Percentiles rank a stretch among this genome's conserved stretches.
phyloP scores from a whole-genome alignment of 495 filamentous ascomycete genomes.

The Talaromyces wortmannii region DNA sequence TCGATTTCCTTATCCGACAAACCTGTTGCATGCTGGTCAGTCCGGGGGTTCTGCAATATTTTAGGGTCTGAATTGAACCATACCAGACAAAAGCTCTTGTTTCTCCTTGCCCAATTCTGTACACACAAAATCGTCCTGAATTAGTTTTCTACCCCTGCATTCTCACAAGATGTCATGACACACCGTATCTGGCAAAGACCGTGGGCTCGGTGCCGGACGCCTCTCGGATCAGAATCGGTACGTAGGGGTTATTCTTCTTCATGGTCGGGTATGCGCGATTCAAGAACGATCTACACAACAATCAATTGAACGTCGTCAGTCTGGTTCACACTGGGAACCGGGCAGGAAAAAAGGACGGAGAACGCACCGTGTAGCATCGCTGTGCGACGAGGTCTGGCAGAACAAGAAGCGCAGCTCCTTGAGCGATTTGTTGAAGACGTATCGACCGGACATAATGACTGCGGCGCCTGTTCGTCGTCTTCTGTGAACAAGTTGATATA shows the following conservation, averaged over 20 bases:
- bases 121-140: conserved; percentile 4
- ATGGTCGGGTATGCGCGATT: conserved; percentile 91
- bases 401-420: conserved; percentile 97
- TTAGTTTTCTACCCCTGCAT: neutral
- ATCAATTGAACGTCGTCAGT: neutral
- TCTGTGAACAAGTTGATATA: no score
- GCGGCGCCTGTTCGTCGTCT: no score
- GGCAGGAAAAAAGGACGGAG: neutral
- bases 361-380: conserved; percentile 72
- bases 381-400: conserved; percentile 87
- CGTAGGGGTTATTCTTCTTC: conserved; percentile 98
- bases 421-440: conserved; percentile 76
- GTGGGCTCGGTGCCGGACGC: conserved; percentile 72
- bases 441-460: conserved; percentile 78
- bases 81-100: conserved; percentile 74
- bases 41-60: no score
- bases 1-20: conserved; percentile 90
- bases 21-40: conserved; percentile 57
- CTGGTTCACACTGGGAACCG: neutral
- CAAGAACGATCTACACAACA: conserved; percentile 68
- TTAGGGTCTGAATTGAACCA: conserved; percentile 7
- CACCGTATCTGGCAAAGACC: conserved; percentile 92
- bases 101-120: conserved; percentile 85
- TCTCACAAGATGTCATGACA: conserved; percentile 13
- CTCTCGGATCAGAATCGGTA: conserved; percentile 90